Percentiles rank a stretch among this genome's conserved stretches.
Conservation (phyloP, 495 filamentous ascomycete genomes). For the Hypomontagnella monticulosa region DNA sequence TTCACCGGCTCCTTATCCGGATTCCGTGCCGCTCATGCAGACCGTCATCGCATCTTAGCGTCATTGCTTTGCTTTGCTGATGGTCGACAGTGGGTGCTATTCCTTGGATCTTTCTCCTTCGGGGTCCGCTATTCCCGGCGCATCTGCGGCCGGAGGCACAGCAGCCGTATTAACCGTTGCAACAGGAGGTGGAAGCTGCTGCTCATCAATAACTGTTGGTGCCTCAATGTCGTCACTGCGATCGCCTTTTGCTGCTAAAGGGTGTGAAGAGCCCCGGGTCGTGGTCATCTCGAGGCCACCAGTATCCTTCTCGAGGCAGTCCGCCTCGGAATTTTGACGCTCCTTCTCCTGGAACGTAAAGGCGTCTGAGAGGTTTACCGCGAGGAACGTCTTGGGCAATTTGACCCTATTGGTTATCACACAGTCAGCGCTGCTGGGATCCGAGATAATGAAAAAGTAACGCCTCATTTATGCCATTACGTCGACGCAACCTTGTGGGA, state of each 20-base stretch:
- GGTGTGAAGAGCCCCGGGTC: conserved; percentile 16
- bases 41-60: conserved; percentile 33
- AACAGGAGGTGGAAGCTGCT: conserved; percentile 36
- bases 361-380: conserved; percentile 84
- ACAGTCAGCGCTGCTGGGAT: conserved; percentile 13
- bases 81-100: conserved; percentile 15
- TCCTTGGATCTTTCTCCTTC: conserved; percentile 33
- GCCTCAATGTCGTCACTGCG: conserved; percentile 30
- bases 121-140: conserved; percentile 35
- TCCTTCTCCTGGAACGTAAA: conserved; percentile 65
- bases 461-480: conserved; percentile 11
- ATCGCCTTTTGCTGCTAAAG: conserved; percentile 23
- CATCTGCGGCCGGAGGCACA: conserved; percentile 42
- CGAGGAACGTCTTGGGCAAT: conserved; percentile 91
- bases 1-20: conserved; percentile 42
- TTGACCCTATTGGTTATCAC: conserved; percentile 72
- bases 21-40: conserved; percentile 41
- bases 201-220: conserved; percentile 22
- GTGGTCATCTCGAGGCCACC: conserved; percentile 48
- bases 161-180: conserved; percentile 37
- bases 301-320: conserved; percentile 42
- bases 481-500: conserved; percentile 14
- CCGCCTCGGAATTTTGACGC: conserved; percentile 50
- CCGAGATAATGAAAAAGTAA: conserved; percentile 5
- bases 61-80: conserved; percentile 25